These are phyloP conservation scores for Lachancea nothofagi DNA, from an alignment of 805 yeast species.

Conservation along the genomic window DNA sequence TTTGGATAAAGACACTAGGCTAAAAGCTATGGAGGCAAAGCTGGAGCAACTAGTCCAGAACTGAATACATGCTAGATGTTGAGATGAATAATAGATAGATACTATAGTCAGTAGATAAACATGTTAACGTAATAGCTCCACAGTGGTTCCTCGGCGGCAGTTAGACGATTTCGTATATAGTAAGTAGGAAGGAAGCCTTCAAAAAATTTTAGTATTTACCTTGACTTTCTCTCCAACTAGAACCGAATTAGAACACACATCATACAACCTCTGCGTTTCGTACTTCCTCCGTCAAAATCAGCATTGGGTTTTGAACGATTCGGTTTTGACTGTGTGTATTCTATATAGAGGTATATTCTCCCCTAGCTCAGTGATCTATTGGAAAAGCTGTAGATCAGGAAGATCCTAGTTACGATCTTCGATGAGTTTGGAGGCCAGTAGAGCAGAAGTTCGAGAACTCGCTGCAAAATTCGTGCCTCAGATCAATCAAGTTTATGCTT, in stretches of 20 bases:
- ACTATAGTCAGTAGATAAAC: too few relatives aligned
- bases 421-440: constrained; percentile 14
- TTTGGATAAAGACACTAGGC: constrained; percentile 58
- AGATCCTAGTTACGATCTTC: constrained; percentile 1
- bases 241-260: too few relatives aligned
- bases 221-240: too few relatives aligned
- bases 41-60: constrained; percentile 49
- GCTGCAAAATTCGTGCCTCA: constrained; percentile 20
- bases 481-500: constrained; percentile 29
- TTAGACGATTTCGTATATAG: neutral
- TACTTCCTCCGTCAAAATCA: neutral
- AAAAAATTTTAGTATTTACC: neutral
- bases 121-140: too few relatives aligned
- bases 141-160: too few relatives aligned
- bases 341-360: constrained; percentile 3
- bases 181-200: neutral
- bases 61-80: constrained; percentile 9
- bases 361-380: neutral
- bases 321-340: constrained; percentile 2
- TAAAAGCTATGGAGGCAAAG: constrained; percentile 54
- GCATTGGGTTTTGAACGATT: neutral
- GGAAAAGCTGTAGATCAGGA: constrained; percentile 3
- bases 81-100: too few relatives aligned
- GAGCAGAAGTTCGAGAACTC: constrained; percentile 8
- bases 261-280: neutral